Conservation (phyloP, 129 eudicot species). For the Artemisia argyi region DNA sequence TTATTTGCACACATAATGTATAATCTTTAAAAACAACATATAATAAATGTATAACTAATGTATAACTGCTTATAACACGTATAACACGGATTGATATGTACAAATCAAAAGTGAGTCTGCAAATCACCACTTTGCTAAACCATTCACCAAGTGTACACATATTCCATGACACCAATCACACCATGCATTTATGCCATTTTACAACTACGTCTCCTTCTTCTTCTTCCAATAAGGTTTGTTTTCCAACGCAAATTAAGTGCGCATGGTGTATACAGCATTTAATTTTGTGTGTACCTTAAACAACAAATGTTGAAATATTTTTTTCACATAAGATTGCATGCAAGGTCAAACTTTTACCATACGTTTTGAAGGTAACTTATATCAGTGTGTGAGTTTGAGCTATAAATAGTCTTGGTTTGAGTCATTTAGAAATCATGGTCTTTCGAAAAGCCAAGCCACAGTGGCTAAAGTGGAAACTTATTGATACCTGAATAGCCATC, state of each 20-base stretch:
- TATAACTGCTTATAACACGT: no score
- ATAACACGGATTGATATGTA: no score
- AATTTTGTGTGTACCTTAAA: neutral
- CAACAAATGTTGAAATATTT: neutral
- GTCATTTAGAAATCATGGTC: neutral
- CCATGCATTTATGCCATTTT: constrained; percentile 13
- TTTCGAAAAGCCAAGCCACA: neutral
- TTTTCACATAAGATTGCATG: no score
- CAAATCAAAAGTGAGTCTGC: no score
- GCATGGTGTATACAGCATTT: neutral
- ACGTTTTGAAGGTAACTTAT: neutral
- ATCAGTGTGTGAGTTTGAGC: neutral
- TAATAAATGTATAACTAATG: no score
- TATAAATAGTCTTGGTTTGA: constrained; percentile 16
- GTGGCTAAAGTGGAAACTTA: constrained; percentile 1
- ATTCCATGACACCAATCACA: constrained; percentile 16
- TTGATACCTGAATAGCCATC: neutral
- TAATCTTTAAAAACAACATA: no score
- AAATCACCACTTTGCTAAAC: neutral
- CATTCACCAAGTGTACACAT: constrained; percentile 23
- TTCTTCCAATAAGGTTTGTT: constrained; percentile 13
- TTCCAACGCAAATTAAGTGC: constrained; percentile 22
- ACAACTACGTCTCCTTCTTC: neutral
- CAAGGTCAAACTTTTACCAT: no score
- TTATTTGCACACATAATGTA: no score